These are phyloP conservation scores for Beauveria medogensis DNA, from an alignment of 2,329 filamentous ascomycete genomes.

Conservation along the genomic window DNA sequence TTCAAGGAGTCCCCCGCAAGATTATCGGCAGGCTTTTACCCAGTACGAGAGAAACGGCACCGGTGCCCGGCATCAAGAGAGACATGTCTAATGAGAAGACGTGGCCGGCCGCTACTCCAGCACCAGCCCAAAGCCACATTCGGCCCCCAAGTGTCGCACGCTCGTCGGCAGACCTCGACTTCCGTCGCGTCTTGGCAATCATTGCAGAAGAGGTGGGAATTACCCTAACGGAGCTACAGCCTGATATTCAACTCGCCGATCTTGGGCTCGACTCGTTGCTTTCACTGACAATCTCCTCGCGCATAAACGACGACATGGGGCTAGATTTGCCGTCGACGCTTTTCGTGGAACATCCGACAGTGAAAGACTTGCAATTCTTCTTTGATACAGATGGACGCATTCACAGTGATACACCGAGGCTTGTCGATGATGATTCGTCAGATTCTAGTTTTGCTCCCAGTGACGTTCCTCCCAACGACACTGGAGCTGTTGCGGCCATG, in stretches of 20 bases:
- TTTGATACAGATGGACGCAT: background rate
- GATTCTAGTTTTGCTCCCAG: background rate
- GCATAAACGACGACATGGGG: background rate
- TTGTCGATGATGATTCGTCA: background rate
- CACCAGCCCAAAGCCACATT: background rate
- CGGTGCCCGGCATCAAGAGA: background rate
- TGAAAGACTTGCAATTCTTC: background rate
- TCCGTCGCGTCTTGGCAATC: background rate
- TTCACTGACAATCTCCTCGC: background rate
- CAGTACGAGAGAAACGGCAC: background rate
- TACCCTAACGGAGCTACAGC: background rate
- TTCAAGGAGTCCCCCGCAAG: conserved; percentile 58
- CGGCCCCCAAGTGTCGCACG: background rate
- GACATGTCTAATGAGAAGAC: background rate
- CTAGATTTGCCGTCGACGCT: background rate
- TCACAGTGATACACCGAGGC: background rate
- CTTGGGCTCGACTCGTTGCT: background rate
- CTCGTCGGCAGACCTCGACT: background rate
- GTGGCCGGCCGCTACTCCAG: background rate
- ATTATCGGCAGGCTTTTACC: conserved; percentile 60
- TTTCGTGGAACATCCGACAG: background rate
- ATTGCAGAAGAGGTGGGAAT: background rate
- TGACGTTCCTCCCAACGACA: background rate
- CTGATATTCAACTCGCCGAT: background rate
- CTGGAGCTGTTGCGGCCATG: background rate